Conservation (phyloP, 192 early-diverging fungal species). For the Radiomyces spectabilis region DNA sequence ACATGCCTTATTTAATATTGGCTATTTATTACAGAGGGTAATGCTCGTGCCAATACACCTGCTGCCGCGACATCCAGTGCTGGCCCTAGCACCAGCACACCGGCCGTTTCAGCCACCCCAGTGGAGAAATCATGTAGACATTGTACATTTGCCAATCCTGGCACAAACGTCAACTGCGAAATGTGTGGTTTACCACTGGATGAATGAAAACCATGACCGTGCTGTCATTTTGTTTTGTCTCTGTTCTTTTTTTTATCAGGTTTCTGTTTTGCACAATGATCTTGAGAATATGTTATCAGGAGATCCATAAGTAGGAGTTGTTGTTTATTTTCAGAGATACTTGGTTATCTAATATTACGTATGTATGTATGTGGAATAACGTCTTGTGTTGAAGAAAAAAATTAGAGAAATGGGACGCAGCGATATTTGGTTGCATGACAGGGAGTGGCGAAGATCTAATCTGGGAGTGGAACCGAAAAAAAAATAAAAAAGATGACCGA, state of each 20-base stretch:
- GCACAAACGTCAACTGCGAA: conserved; percentile 57
- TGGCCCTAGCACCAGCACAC: not conserved
- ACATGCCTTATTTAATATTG: not conserved
- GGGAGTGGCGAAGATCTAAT: too few species aligned
- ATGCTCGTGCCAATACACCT: not conserved
- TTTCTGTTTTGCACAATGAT: too few species aligned
- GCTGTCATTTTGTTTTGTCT: conserved; percentile 3
- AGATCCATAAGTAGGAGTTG: not conserved
- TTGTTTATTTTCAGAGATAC: too few species aligned
- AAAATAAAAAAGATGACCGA: too few species aligned
- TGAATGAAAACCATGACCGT: conserved; percentile 3
- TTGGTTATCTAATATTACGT: too few species aligned
- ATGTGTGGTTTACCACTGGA: conserved; percentile 73
- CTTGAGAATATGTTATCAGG: too few species aligned
- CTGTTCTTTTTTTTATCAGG: too few species aligned
- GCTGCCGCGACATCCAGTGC: not conserved
- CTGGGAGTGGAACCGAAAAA: too few species aligned
- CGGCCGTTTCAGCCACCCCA: conserved; percentile 12
- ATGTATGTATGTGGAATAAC: too few species aligned
- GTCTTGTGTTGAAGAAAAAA: too few species aligned
- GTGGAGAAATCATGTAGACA: conserved; percentile 60
- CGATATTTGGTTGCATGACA: too few species aligned
- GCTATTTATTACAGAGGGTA: not conserved
- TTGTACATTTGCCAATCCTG: conserved; percentile 74
- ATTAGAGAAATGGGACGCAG: too few species aligned